phyloP scores from a whole-genome alignment of 106 monocot species.

The Dioscorea alata region DNA sequence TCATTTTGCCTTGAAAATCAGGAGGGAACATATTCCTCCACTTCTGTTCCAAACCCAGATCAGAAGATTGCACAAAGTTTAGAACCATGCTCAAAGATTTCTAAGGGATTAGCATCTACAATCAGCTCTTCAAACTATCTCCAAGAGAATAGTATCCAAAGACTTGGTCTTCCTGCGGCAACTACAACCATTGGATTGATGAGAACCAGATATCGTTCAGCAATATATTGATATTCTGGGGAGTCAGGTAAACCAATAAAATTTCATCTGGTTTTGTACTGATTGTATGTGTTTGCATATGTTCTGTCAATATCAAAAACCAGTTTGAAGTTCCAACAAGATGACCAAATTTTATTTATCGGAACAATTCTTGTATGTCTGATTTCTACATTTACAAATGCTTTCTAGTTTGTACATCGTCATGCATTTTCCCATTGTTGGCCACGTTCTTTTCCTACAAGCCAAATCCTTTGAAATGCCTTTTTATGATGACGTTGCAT shows the following conservation, averaged over 20 bases:
- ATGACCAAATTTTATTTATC: no score
- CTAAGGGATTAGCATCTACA: constrained; percentile 1
- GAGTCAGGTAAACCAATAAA: constrained; percentile 5
- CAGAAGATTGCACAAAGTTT: constrained; percentile 11
- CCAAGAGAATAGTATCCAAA: neutral
- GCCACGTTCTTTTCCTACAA: no score
- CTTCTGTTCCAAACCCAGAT: neutral
- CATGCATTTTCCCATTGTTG: neutral
- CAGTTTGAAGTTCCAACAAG: neutral
- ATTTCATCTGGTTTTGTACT: neutral
- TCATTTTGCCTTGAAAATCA: neutral
- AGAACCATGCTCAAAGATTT: neutral
- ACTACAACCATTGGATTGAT: neutral
- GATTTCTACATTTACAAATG: neutral
- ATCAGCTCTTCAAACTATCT: constrained; percentile 7
- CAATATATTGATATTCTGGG: constrained; percentile 7
- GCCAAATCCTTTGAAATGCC: no score
- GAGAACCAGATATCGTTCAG: neutral
- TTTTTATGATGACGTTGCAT: no score
- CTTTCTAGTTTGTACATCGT: neutral
- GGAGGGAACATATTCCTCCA: neutral
- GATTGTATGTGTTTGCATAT: neutral
- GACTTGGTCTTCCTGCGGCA: neutral
- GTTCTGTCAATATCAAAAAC: neutral
- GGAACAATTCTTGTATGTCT: neutral